Conservation (phyloP, 257 asterid genomes). For the Linderniella brevidens region DNA sequence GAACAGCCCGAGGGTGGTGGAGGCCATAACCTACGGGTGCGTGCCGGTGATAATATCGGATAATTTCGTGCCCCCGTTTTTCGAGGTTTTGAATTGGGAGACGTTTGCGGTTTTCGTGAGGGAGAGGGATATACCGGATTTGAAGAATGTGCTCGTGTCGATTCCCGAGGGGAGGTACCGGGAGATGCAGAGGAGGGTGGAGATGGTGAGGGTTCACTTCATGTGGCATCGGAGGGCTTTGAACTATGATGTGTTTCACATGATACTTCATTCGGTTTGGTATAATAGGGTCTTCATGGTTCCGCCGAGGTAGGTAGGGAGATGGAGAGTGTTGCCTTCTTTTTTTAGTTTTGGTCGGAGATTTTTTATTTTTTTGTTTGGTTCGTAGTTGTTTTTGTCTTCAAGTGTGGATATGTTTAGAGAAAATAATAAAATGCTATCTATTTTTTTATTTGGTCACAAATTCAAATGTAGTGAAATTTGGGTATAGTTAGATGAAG, state of each 20-base stretch:
- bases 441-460: too few species aligned
- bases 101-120: constrained; percentile 59
- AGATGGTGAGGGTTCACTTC: constrained; percentile 66
- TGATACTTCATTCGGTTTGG: constrained; percentile 91
- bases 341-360: too few species aligned
- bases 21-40: constrained; percentile 82
- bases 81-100: constrained; percentile 77
- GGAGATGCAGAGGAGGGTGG: constrained; percentile 55
- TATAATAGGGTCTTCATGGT: constrained; percentile 31
- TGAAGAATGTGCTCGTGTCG: constrained; percentile 53
- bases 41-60: constrained; percentile 89
- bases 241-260: constrained; percentile 55
- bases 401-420: too few species aligned
- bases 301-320: too few species aligned
- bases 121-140: constrained; percentile 65
- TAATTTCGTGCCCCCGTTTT: constrained; percentile 70
- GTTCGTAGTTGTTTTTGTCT: too few species aligned
- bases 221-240: constrained; percentile 75
- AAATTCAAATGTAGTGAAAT: too few species aligned
- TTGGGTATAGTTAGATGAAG: too few species aligned
- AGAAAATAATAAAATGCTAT: too few species aligned
- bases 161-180: constrained; percentile 39
- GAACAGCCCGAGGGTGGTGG: constrained; percentile 88
- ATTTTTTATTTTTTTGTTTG: too few species aligned
- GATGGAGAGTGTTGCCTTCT: too few species aligned